Evolutionary conservation across 371 early-diverging fungal species (phyloP), one percentile per base, ranked within the genome.

Genomic region (Mucor piriformis): DNA sequence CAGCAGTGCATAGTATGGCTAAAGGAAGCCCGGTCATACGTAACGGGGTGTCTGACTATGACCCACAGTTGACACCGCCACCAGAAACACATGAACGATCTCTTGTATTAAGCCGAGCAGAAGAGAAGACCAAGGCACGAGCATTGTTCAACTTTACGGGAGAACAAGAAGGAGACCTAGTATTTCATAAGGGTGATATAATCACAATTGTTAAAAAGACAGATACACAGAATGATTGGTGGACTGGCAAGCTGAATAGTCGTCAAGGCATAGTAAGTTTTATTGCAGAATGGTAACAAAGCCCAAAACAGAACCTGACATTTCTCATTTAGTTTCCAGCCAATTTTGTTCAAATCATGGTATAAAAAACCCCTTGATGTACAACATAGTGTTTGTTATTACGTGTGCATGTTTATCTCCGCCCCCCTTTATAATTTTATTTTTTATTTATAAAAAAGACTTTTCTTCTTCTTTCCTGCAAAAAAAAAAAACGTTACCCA

Each of bases 131-230:
- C 3, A n/a, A 18, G 10, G 42, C 42, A n/a, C 73, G 84, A 29
- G 94, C 94, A 1, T 52, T 88, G 37, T 94, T 88, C 57, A 89
- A 92, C 59, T 94, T 90, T 73, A 64, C 64, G 23, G 92, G 88
- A 0, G 83, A 89, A 58, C 84, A 91, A 66, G 76, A 74, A 6
- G 91, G 87, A n/a, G 94, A 93, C 65, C 66, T 93, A 40, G 59
- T 81, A 11, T 93, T 94, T 64, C 73, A 68, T 27, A 88, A 89
- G 64, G 92, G 90, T n/a, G 94, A 94, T 68, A 67, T 88, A 21
- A 91, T 94, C 59, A 82, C 76, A 3, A 79, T 94, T 49, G 57
- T 77, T 18, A 83, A 86, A 54, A 79, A 79, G 53, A 81, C 91
- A 3, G 81, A 86, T 3, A 85, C 83, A 25, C 76, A 77, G 34